These are phyloP conservation scores for Pleurotus pulmonarius DNA, from an alignment of 768 basidiomycete genomes.

Conservation along the genomic window DNA sequence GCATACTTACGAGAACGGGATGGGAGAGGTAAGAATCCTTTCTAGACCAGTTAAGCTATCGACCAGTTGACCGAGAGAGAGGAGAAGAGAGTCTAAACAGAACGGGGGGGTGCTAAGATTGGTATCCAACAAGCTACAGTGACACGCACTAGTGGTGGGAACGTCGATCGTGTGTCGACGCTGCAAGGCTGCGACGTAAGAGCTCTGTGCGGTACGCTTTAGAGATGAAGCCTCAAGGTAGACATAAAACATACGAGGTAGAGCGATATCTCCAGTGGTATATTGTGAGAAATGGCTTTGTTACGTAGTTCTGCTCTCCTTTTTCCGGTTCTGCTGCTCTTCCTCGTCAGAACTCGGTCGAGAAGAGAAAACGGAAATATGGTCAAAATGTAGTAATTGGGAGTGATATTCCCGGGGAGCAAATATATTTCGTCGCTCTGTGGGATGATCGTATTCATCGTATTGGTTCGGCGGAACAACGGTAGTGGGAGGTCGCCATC, in stretches of 20 bases:
- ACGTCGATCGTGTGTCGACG: slow-evolving; percentile 51
- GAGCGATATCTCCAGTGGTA: slow-evolving; percentile 67
- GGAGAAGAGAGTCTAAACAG: slow-evolving; percentile 40
- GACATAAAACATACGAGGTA: slow-evolving; percentile 46
- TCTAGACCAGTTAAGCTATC: slow-evolving; percentile 69
- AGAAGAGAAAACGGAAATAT: slow-evolving; percentile 68
- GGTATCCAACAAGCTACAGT: background rate
- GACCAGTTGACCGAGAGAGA: slow-evolving; percentile 49
- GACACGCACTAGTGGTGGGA: slow-evolving; percentile 53
- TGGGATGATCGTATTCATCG: slow-evolving; percentile 31
- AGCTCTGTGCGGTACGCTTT: slow-evolving; percentile 40
- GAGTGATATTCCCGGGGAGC: slow-evolving; percentile 53
- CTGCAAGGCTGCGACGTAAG: slow-evolving; percentile 62
- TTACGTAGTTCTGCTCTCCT: slow-evolving; percentile 47
- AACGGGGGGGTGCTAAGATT: background rate
- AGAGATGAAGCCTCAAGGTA: background rate
- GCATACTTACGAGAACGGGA: slow-evolving; percentile 62
- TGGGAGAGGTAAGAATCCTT: slow-evolving; percentile 70
- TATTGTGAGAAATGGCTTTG: slow-evolving; percentile 48
- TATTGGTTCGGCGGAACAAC: slow-evolving; percentile 3
- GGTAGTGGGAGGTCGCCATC: background rate
- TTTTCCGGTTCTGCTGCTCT: slow-evolving; percentile 56
- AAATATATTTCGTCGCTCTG: slow-evolving; percentile 42
- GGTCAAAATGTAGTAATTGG: slow-evolving; percentile 58
- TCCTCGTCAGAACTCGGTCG: slow-evolving; percentile 39